Percentiles rank a stretch among this genome's conserved stretches.
phyloP scores from a whole-genome alignment of 768 basidiomycete genomes.

The Crucibulum laeve region DNA sequence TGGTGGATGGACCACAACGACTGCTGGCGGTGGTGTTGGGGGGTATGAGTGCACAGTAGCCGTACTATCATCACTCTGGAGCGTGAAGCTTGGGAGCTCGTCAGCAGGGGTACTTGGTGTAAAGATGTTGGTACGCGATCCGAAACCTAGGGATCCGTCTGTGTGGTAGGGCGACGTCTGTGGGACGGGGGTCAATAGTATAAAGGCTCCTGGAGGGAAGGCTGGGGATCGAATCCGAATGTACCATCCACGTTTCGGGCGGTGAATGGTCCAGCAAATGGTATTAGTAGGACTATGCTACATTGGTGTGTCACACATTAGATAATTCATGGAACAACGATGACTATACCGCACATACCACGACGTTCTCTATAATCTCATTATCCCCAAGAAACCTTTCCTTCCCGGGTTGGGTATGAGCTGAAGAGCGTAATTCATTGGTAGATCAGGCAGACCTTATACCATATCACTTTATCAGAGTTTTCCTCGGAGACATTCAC shows the following conservation, averaged over 20 bases:
- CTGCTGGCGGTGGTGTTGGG: conserved; percentile 40
- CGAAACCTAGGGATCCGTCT: conserved; percentile 49
- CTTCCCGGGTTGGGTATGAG: conserved; percentile 33
- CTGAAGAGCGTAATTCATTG: conserved; percentile 1
- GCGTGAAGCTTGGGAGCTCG: conserved; percentile 10
- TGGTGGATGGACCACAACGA: conserved; percentile 2
- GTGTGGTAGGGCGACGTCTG: conserved; percentile 40
- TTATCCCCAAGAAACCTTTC: conserved; percentile 70
- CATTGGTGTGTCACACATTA: too few species aligned
- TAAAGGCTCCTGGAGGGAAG: conserved; percentile 61
- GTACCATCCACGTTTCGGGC: conserved; percentile 82
- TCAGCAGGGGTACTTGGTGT: conserved; percentile 5
- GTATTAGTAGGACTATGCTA: conserved; percentile 64
- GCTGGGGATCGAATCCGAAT: conserved; percentile 68
- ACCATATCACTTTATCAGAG: conserved; percentile 62
- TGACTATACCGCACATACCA: conserved; percentile 40
- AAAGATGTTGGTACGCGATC: conserved; percentile 41
- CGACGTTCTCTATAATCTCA: conserved; percentile 72
- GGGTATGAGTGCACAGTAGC: conserved; percentile 54
- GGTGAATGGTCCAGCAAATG: conserved; percentile 73
- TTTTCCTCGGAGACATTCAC: conserved; percentile 59
- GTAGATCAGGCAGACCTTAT: conserved; percentile 46
- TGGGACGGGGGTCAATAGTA: conserved; percentile 49
- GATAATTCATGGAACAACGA: conserved; percentile 13
- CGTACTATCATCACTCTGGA: conserved; percentile 25